Base-by-base conservation (phyloP, 139 green algal species). In the Pleodorina starrii region DNA sequence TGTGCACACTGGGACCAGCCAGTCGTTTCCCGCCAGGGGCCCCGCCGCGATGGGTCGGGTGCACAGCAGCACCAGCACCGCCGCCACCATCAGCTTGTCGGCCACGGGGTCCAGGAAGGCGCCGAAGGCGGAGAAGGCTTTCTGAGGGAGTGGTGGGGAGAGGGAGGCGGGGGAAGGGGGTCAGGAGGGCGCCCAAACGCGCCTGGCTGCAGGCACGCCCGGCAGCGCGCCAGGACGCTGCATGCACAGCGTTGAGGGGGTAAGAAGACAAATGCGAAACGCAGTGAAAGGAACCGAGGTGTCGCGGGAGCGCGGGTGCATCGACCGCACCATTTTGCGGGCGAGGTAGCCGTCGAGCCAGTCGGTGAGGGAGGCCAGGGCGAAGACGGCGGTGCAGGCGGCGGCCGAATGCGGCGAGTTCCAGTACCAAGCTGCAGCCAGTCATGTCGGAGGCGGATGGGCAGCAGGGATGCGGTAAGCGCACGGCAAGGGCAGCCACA, bases 31-130 rank as follows among this genome's bases (percentile, higher is more conserved):
- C 17, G 94, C 90, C n/a, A 95, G 78, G 1, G 93, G 90, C 0
- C 96, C 96, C 32, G 77, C 77, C 14, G 94, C 77, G 5, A 98
- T 66, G 0, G 97, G 94, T 25, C 91, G 82, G 3, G 94, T 97
- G 91, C 93, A 94, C 17, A 98, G 89, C 82, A 99, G 93, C 17
- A 99, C 87, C 3, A 99, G 93, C 27, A 95, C 92, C 44, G 97
- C 94, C 50, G 94, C 93, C 16, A 99, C 97, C 97, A 98, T 99
- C 50, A 99, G 94, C 94, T 99, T 99, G 93, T 99, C 98, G 10
- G 98, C 98, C 44, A 99, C 98, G 1, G 98, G 98, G 91, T 99
- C 98, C 19, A 99, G 94, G 85, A 99, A 99, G 1, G 97, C 97
- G 12, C 98, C 98, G 93, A 99, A 99, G 6, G 93, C 87, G 0